Conservation (phyloP, 73 alveolate genomes). For the Symbiodinium pilosum region DNA sequence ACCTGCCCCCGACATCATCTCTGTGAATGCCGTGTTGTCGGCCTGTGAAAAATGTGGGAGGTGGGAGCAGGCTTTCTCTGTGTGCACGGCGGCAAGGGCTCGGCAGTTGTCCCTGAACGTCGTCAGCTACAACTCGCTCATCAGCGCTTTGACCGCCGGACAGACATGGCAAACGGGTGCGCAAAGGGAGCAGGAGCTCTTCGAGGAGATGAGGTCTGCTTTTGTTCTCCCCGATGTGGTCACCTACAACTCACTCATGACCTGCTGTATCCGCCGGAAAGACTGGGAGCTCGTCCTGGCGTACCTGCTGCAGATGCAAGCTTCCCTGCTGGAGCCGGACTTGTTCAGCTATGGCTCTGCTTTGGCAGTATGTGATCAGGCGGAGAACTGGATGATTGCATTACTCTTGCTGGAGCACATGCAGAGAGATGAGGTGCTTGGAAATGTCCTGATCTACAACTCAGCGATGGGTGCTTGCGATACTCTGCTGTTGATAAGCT, state of each 20-base stretch:
- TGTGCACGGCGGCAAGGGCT: neutral
- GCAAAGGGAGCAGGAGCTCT: conserved; percentile 5
- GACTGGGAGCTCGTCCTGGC: neutral
- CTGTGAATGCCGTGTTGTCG: neutral
- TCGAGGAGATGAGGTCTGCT: neutral
- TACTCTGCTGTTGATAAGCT: neutral
- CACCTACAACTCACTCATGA: neutral
- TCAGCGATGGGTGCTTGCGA: conserved; percentile 5
- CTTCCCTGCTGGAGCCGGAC: neutral
- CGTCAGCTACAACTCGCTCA: conserved; percentile 69
- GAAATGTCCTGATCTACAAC: neutral
- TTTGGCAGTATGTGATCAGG: neutral
- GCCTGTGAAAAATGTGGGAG: neutral
- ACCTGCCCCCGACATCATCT: neutral
- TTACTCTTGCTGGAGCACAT: neutral
- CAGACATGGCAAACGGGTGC: neutral
- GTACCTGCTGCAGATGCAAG: neutral
- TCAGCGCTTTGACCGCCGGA: conserved; percentile 55
- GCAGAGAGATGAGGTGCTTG: neutral
- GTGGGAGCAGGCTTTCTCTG: neutral
- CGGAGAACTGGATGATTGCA: neutral
- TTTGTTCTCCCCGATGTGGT: neutral
- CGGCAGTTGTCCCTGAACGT: neutral
- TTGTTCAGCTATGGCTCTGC: neutral
- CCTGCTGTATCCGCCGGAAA: neutral